These are phyloP conservation scores for Trichoderma gracile DNA, from an alignment of 2,329 filamentous ascomycete species.

Conservation along the genomic window DNA sequence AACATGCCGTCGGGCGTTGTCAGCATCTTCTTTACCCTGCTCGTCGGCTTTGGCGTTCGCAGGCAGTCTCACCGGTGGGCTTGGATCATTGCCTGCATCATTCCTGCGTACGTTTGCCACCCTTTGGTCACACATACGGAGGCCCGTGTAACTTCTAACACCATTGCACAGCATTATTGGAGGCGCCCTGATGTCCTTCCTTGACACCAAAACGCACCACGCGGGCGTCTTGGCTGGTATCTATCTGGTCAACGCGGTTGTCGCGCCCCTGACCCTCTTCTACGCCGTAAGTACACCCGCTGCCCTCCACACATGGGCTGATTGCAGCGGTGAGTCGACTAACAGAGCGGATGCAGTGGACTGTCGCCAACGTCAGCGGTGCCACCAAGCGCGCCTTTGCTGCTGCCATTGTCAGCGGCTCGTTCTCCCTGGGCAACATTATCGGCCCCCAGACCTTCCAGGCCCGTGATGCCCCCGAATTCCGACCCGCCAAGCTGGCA, in stretches of 20 bases:
- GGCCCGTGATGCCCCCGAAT: constrained; percentile 52
- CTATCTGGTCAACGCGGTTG: constrained; percentile 53
- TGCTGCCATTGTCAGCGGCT: constrained; percentile 50
- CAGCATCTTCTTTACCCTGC: constrained; percentile 53
- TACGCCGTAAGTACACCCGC: constrained; percentile 42
- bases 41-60: constrained; percentile 51
- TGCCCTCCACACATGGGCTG: background rate
- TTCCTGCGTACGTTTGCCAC: constrained; percentile 45
- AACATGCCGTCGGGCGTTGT: constrained; percentile 57
- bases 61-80: constrained; percentile 51
- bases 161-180: constrained; percentile 44
- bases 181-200: constrained; percentile 55
- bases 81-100: constrained; percentile 50
- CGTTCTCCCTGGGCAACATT: constrained; percentile 56
- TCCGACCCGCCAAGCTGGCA: constrained; percentile 55
- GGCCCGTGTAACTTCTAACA: background rate
- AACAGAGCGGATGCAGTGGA: constrained; percentile 39
- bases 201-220: constrained; percentile 45
- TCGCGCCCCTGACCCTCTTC: constrained; percentile 48
- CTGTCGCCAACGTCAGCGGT: constrained; percentile 53
- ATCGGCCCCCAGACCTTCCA: constrained; percentile 60
- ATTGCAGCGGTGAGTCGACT: background rate
- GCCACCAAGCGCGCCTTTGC: constrained; percentile 55
- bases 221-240: constrained; percentile 51
- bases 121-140: background rate